Percentiles rank a stretch among this genome's conserved stretches.
phyloP scores from a whole-genome alignment of 2,329 filamentous ascomycete species.

The Hirsutella minnesotensis region DNA sequence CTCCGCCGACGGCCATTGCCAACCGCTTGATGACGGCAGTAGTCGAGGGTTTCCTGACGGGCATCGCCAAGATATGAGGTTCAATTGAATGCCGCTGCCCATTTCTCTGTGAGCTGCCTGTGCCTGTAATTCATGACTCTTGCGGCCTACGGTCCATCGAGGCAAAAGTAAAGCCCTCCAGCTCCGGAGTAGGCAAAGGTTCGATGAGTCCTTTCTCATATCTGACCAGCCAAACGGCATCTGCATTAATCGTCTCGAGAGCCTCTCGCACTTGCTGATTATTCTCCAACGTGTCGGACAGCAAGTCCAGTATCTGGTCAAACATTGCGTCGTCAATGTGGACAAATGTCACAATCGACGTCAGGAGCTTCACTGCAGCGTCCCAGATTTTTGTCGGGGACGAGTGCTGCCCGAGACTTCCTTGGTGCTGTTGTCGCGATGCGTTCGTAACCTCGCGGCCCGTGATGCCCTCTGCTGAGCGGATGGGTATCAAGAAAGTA shows the following conservation, averaged over 20 bases:
- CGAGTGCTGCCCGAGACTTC: slow-evolving; percentile 44
- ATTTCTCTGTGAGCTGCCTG: not conserved
- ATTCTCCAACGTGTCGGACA: slow-evolving; percentile 37
- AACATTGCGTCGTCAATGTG: slow-evolving; percentile 56
- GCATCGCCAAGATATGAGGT: slow-evolving; percentile 36
- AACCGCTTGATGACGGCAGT: slow-evolving; percentile 78
- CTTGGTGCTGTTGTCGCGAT: slow-evolving; percentile 4
- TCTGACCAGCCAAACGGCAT: slow-evolving; percentile 64
- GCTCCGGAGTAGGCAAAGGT: slow-evolving; percentile 22
- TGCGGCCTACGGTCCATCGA: slow-evolving; percentile 12
- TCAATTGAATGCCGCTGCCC: not conserved
- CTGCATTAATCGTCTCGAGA: slow-evolving; percentile 54
- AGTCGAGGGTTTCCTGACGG: slow-evolving; percentile 57
- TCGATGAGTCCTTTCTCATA: slow-evolving; percentile 33
- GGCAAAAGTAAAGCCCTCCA: slow-evolving; percentile 30
- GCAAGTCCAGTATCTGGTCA: slow-evolving; percentile 55
- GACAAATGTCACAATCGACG: slow-evolving; percentile 49
- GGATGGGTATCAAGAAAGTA: slow-evolving; percentile 21
- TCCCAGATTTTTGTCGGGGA: slow-evolving; percentile 54
- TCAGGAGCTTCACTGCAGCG: slow-evolving; percentile 45
- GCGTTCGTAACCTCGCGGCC: slow-evolving; percentile 6
- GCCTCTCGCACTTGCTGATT: slow-evolving; percentile 38
- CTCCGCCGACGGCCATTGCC: slow-evolving; percentile 81
- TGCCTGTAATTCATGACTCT: slow-evolving; percentile 3
- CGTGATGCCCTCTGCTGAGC: slow-evolving; percentile 11